Conservation (phyloP, 106 monocot species). For the Chionographis japonica region DNA sequence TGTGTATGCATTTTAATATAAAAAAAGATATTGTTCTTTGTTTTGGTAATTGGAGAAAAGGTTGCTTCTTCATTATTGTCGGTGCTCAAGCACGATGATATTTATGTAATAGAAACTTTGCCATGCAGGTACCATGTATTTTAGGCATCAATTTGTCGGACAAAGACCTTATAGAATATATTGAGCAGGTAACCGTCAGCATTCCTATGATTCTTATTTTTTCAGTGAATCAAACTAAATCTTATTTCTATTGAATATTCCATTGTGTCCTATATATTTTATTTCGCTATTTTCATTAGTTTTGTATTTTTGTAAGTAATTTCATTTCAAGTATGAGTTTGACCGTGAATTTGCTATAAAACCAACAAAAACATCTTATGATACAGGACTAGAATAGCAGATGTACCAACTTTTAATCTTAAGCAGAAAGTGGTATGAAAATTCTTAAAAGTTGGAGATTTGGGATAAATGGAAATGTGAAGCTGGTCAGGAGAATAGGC, state of each 20-base stretch:
- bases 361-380: too few species aligned
- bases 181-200: conserved; percentile 62
- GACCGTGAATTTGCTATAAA: too few species aligned
- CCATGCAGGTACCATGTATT: conserved; percentile 85
- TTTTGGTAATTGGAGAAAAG: neutral
- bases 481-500: too few species aligned
- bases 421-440: too few species aligned
- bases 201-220: neutral
- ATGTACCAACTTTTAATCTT: too few species aligned
- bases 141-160: conserved; percentile 76
- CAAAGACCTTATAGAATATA: conserved; percentile 81
- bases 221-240: neutral
- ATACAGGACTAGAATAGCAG: too few species aligned
- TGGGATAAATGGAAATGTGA: too few species aligned
- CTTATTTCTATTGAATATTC: neutral
- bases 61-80: neutral
- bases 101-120: conserved; percentile 9
- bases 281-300: neutral
- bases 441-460: too few species aligned
- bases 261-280: neutral
- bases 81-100: neutral
- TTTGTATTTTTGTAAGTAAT: neutral
- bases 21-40: too few species aligned
- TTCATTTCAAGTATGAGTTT: too few species aligned
- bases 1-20: too few species aligned